These are phyloP conservation scores for Oryza glaberrima DNA, from an alignment of 176 grass and related monocot species.

Conservation along the genomic window DNA sequence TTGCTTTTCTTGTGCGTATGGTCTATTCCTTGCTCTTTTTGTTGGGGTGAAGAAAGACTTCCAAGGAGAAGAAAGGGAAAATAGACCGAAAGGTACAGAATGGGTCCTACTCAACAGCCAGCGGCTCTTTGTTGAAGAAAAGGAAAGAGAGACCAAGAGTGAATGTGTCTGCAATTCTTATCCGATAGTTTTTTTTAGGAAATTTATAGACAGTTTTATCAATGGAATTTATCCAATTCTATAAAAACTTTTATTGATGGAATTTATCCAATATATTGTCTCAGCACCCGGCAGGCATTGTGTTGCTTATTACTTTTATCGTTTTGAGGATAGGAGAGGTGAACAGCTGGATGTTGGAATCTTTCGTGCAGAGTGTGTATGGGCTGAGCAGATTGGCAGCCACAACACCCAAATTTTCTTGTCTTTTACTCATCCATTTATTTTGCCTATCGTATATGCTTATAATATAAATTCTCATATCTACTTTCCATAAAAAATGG, in stretches of 20 bases:
- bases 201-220: neutral
- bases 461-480: neutral
- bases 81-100: neutral
- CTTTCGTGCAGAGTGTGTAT: neutral
- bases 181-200: neutral
- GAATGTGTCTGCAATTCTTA: neutral
- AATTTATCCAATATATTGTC: neutral
- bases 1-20: neutral
- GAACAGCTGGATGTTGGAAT: neutral
- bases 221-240: neutral
- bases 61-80: neutral
- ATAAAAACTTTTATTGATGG: neutral
- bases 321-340: neutral
- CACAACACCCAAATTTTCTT: neutral
- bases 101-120: neutral
- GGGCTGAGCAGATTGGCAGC: neutral
- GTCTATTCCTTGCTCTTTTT: neutral
- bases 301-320: neutral
- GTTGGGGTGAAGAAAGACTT: neutral
- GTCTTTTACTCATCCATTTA: neutral
- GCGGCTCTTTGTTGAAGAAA: neutral
- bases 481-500: neutral
- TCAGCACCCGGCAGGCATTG: neutral
- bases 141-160: neutral
- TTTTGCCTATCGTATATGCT: neutral